Percentiles rank a stretch among this genome's conserved stretches.
Conservation (phyloP, 495 filamentous ascomycete species). For the Xylona heveae region DNA sequence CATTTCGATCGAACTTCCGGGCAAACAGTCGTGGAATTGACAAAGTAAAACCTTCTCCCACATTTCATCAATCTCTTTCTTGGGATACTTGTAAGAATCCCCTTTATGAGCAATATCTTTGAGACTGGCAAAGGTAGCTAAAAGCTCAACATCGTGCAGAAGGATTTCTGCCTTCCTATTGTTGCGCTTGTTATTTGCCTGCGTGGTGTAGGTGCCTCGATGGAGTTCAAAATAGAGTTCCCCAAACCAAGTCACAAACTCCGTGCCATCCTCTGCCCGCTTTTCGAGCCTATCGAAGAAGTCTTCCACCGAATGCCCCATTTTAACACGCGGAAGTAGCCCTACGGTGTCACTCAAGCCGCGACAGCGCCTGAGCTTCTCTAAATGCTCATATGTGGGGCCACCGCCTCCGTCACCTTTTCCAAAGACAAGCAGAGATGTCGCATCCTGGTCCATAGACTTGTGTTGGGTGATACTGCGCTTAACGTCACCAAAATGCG, state of each 20-base stretch:
- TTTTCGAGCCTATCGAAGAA: slow-evolving; percentile 76
- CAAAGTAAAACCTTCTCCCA: slow-evolving; percentile 77
- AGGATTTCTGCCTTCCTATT: slow-evolving; percentile 72
- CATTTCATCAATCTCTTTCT: slow-evolving; percentile 74
- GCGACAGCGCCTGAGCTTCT: slow-evolving; percentile 87
- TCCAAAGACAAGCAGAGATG: slow-evolving; percentile 78
- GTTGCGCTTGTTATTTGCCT: slow-evolving; percentile 89
- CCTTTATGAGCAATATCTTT: slow-evolving; percentile 21
- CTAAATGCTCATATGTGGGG: slow-evolving; percentile 79
- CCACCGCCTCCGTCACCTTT: slow-evolving; percentile 94
- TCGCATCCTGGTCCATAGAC: slow-evolving; percentile 75
- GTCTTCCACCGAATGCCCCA: slow-evolving; percentile 88
- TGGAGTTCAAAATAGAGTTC: slow-evolving; percentile 97
- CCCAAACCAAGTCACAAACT: slow-evolving; percentile 93
- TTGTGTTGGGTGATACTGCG: slow-evolving; percentile 86
- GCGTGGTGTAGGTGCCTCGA: slow-evolving; percentile 89
- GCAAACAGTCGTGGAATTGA: slow-evolving; percentile 94
- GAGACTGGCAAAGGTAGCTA: slow-evolving; percentile 72
- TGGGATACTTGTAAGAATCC: slow-evolving; percentile 61
- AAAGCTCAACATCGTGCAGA: slow-evolving; percentile 66
- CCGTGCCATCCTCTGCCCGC: slow-evolving; percentile 41
- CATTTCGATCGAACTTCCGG: slow-evolving; percentile 93
- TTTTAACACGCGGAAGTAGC: slow-evolving; percentile 61
- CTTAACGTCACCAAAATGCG: slow-evolving; percentile 88
- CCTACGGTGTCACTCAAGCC: slow-evolving; percentile 80